Conservation (phyloP, 2,329 filamentous ascomycete genomes). For the Penicillium sp. region DNA sequence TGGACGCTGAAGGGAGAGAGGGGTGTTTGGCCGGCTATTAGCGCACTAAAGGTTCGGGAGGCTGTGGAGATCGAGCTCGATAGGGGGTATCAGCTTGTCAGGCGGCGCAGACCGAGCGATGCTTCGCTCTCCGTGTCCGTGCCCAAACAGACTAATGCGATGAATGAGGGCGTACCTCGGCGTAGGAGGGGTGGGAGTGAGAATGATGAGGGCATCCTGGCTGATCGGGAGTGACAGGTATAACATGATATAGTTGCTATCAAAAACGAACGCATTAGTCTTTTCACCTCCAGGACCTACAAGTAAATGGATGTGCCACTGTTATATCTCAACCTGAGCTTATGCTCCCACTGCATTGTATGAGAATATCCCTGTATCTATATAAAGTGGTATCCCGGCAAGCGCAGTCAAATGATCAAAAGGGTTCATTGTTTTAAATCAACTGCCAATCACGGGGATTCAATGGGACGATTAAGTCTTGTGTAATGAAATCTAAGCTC, state of each 20-base stretch:
- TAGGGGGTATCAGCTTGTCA: constrained; percentile 75
- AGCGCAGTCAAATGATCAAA: no score
- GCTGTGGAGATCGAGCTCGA: constrained; percentile 87
- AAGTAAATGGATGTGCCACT: neutral
- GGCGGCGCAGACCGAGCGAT: constrained; percentile 46
- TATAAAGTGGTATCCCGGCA: no score
- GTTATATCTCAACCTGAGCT: neutral
- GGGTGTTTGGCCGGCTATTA: constrained; percentile 87
- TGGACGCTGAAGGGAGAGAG: constrained; percentile 84
- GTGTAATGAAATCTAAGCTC: no score
- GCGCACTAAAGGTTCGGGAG: constrained; percentile 76
- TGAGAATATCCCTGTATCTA: neutral
- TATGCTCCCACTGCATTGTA: neutral
- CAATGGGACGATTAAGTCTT: no score
- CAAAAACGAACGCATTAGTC: neutral
- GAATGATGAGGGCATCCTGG: constrained; percentile 15
- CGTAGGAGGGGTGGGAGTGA: constrained; percentile 26
- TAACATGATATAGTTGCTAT: neutral
- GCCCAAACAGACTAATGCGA: constrained; percentile 17
- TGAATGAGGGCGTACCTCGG: constrained; percentile 32
- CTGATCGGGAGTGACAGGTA: constrained; percentile 12
- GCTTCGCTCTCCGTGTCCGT: constrained; percentile 12
- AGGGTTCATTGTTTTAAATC: no score
- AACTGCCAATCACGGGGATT: no score
- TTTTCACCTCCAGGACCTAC: neutral